Percentiles rank a stretch among this genome's conserved stretches.
Conservation (phyloP, 2,329 filamentous ascomycete species). For the Cordyceps fumosorosea region DNA sequence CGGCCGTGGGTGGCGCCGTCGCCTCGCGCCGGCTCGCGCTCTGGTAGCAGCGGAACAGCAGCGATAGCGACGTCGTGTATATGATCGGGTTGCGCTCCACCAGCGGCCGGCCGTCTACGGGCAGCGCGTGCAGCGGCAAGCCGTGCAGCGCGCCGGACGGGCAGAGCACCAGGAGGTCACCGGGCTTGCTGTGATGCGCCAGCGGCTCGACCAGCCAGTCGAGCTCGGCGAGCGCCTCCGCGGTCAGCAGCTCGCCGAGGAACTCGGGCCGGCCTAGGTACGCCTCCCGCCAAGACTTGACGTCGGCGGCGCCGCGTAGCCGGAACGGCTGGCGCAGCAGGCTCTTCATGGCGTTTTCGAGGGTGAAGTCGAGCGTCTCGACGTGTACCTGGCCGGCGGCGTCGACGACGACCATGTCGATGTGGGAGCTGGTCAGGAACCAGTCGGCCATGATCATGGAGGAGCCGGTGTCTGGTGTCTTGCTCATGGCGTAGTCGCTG, state of each 20-base stretch:
- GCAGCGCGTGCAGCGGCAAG: background rate
- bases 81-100: background rate
- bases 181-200: background rate
- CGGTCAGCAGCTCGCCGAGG: background rate
- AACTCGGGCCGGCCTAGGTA: background rate
- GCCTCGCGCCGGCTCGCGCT: background rate
- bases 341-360: background rate
- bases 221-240: background rate
- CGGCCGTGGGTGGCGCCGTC: background rate
- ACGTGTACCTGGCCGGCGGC: background rate
- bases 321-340: background rate
- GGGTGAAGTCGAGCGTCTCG: background rate
- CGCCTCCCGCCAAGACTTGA: background rate
- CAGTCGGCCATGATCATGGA: slow-evolving; percentile 1
- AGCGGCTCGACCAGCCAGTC: slow-evolving; percentile 4
- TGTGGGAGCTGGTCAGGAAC: background rate
- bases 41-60: background rate
- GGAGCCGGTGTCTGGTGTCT: background rate
- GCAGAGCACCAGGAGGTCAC: background rate
- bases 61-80: background rate
- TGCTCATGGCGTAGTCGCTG: background rate
- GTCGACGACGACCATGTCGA: slow-evolving; percentile 4
- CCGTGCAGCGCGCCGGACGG: background rate
- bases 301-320: background rate
- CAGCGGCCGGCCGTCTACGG: background rate